phyloP scores from a whole-genome alignment of 805 yeast species.

The Cyberlindnera sargentensis region DNA sequence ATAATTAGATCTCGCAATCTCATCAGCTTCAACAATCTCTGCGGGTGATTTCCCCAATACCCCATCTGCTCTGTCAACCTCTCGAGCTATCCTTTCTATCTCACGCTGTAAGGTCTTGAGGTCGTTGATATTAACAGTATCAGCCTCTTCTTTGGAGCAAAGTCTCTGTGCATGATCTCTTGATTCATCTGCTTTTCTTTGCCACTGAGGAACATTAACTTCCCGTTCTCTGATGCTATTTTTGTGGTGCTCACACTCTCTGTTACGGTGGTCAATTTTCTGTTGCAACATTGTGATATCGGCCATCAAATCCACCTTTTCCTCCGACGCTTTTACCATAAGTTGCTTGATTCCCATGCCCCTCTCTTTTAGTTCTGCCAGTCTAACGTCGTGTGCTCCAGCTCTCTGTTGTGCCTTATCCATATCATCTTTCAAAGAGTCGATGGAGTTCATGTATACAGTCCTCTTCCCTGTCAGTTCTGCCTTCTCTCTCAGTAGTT shows the following conservation, averaged over 20 bases:
- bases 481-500: constrained; percentile 7
- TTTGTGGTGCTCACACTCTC: constrained; percentile 13
- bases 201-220: constrained; percentile 16
- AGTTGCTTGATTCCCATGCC: constrained; percentile 23
- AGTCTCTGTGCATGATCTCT: constrained; percentile 29
- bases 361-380: constrained; percentile 11
- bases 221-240: constrained; percentile 18
- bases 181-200: constrained; percentile 8
- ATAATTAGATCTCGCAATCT: constrained; percentile 35
- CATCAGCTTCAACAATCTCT: constrained; percentile 43
- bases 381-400: constrained; percentile 14
- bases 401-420: constrained; percentile 15
- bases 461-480: not conserved
- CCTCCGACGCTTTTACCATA: constrained; percentile 5
- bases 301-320: constrained; percentile 6
- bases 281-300: constrained; percentile 8
- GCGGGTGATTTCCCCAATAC: constrained; percentile 49
- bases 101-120: constrained; percentile 43
- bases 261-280: constrained; percentile 11
- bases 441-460: constrained; percentile 18
- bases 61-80: constrained; percentile 45
- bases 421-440: constrained; percentile 20
- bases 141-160: constrained; percentile 43
- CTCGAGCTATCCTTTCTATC: constrained; percentile 36
- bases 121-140: constrained; percentile 32